Conservation (phyloP, 331 rosid species). For the Malus hybrid region DNA sequence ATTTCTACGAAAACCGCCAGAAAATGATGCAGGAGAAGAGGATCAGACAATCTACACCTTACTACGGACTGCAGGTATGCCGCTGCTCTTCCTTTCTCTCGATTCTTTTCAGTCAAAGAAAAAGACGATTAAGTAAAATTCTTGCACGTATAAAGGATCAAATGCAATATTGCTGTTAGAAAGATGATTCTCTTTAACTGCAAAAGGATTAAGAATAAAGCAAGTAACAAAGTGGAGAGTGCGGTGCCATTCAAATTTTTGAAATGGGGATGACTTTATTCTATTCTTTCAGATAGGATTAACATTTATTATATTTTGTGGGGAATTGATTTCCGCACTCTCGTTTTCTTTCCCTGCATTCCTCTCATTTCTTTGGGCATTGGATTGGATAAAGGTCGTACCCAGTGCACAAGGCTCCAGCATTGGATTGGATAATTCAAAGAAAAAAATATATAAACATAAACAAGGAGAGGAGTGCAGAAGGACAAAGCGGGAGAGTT, state of each 20-base stretch:
- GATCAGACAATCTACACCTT: slow-evolving; percentile 36
- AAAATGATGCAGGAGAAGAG: slow-evolving; percentile 67
- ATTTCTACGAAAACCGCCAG: slow-evolving; percentile 74
- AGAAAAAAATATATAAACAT: too few species aligned
- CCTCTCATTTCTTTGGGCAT: too few species aligned
- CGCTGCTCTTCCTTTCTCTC: not conserved
- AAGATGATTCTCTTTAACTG: slow-evolving; percentile 6
- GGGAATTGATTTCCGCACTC: too few species aligned
- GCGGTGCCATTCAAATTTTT: slow-evolving; percentile 17
- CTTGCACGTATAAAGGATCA: too few species aligned
- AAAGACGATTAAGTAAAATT: too few species aligned
- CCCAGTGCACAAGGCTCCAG: too few species aligned
- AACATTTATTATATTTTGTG: too few species aligned
- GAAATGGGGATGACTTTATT: slow-evolving; percentile 5
- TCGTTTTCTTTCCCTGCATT: too few species aligned
- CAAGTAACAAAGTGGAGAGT: slow-evolving; percentile 19
- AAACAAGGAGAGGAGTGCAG: too few species aligned
- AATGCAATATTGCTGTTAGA: slow-evolving; percentile 4
- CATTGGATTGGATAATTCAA: too few species aligned
- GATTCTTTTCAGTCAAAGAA: slow-evolving; percentile 3
- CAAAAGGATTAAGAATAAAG: slow-evolving; percentile 23
- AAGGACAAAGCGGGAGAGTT: too few species aligned
- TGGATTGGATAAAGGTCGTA: too few species aligned
- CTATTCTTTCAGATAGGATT: slow-evolving; percentile 8
- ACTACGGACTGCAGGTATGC: slow-evolving; percentile 40